phyloP scores from a whole-genome alignment of 768 basidiomycete genomes.

The Leccinum pellstonianum region DNA sequence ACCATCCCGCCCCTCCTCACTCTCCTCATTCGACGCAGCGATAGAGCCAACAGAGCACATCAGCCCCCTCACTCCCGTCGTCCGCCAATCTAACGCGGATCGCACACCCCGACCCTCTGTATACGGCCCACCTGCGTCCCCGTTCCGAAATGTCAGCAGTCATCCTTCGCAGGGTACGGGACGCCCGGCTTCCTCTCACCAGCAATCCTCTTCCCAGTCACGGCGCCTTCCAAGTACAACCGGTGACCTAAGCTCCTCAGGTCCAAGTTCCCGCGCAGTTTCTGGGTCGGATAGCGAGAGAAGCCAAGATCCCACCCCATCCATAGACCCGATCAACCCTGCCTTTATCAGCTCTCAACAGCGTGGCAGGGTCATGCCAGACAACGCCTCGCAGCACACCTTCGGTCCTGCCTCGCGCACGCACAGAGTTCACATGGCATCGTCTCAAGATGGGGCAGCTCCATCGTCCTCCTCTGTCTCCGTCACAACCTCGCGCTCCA shows the following conservation, averaged over 20 bases:
- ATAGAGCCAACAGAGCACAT: constrained; percentile 28
- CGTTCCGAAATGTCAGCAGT: constrained; percentile 27
- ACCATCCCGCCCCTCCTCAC: constrained; percentile 17
- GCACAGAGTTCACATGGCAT: constrained; percentile 21
- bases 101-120: constrained; percentile 48
- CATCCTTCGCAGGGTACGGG: constrained; percentile 34
- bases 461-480: constrained; percentile 47
- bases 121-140: constrained; percentile 18
- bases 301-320: constrained; percentile 39
- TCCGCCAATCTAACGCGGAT: constrained; percentile 32
- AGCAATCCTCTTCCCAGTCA: constrained; percentile 13
- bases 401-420: constrained; percentile 44
- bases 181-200: constrained; percentile 23
- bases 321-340: constrained; percentile 30
- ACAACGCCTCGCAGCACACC: constrained; percentile 49
- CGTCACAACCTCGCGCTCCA: constrained; percentile 37
- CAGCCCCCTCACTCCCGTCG: constrained; percentile 38
- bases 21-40: constrained; percentile 10
- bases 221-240: constrained; percentile 12
- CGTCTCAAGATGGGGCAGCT: constrained; percentile 27
- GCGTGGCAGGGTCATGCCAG: constrained; percentile 32
- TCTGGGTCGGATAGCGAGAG: constrained; percentile 32
- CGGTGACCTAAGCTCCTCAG: constrained; percentile 4
- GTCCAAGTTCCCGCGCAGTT: constrained; percentile 8
- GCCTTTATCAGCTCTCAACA: constrained; percentile 19